Base-by-base conservation (phyloP, 2,329 filamentous ascomycete species). In the Stagonosporopsis vannaccii region DNA sequence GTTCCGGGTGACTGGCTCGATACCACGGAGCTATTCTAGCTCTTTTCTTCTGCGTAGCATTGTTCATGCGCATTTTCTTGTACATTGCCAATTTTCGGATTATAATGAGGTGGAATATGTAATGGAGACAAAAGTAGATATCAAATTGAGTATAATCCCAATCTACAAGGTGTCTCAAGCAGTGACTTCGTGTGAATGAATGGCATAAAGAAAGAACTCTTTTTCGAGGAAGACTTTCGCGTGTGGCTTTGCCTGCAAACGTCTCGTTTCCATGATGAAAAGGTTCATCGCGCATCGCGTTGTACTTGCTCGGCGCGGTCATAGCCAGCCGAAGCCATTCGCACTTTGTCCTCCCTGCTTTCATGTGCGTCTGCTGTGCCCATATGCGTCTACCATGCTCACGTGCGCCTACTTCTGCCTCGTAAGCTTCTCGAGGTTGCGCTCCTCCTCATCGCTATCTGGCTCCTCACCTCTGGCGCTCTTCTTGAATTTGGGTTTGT, bases 401-500 rank as follows among this genome's bases (percentile, higher is more conserved):
- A n/a, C 8, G 7, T 17, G 32, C 19, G 20, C 25, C 51, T 53
- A 58, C 35, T 59, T 40, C 49, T 45, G 42, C n/a, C 61, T 58
- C 6, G 44, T 48, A 17, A 57, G 22, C 28, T 50, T 57, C 26
- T 61, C 56, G 15, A 58, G 25, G 8, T 56, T 56, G 42, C 52
- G 43, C 48, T 63, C 65, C 33, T 73, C 69, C n/a, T 70, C 68
- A 41, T 72, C 69, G 17, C 58, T 65, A 12, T 70, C 67, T 6
- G 51, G 49, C 42, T 60, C 61, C 2, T 66, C 64, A 6, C 45
- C 60, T 13, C 59, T 64, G 2, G 43, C 51, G 25, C 62, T 69
- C 68, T 74, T 75, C 59, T 65, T 70, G 58, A 74, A 75, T 37
- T 59, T 63, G 0, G 69, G 69, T 30, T 66, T 62, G 20, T 71